phyloP scores from a whole-genome alignment of 179 eudicot genomes.

The Heliamphora pulchella region DNA sequence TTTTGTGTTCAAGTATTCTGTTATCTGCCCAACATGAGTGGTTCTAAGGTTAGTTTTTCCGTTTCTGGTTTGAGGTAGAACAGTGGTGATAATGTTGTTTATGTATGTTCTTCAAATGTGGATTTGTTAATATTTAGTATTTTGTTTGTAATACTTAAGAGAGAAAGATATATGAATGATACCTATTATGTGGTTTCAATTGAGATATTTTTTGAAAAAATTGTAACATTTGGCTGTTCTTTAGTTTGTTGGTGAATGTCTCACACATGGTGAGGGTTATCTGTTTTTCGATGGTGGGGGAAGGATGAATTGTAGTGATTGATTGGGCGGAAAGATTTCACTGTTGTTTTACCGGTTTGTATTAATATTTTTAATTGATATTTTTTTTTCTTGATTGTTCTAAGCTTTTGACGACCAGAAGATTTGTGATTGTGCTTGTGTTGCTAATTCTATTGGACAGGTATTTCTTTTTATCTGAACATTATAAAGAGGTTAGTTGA shows the following conservation, averaged over 20 bases:
- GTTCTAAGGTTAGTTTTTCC: constrained; percentile 11
- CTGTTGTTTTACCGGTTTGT: neutral
- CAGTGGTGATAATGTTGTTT: neutral
- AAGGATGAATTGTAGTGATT: neutral
- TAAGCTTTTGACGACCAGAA: no score
- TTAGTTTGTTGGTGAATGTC: neutral
- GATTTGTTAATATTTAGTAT: neutral
- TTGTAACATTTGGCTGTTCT: neutral
- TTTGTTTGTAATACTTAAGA: neutral
- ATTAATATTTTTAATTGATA: no score
- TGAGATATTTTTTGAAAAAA: neutral
- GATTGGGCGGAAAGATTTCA: neutral
- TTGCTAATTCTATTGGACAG: no score
- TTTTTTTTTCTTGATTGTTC: no score
- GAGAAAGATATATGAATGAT: neutral
- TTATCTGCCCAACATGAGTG: constrained; percentile 16
- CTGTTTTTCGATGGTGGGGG: neutral
- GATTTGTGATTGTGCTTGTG: no score
- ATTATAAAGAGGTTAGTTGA: no score
- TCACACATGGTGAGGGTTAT: neutral
- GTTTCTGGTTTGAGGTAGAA: neutral
- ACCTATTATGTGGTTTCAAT: no score
- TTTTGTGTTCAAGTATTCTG: neutral
- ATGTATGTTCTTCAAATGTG: neutral
- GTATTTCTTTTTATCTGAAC: no score